Evolutionary conservation across 345 rosid species (phyloP), one percentile per base, ranked within the genome.

Genomic region (Carallia pectinifolia): DNA sequence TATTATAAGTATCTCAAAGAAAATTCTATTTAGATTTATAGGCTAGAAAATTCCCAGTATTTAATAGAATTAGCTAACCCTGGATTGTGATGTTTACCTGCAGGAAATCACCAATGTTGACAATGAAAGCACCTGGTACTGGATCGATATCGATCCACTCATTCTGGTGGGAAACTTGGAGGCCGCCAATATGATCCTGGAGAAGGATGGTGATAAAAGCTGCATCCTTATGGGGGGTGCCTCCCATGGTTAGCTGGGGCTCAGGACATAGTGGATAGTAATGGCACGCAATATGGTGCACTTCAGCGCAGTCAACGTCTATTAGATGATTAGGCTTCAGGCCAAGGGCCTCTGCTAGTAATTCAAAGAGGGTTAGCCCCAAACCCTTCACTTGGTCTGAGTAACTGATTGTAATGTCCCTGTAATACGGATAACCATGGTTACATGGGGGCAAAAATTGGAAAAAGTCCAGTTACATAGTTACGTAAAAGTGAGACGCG

Each of bases 231-330:
- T 74, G 77, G 7, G 61, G 48, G 55, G 58, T 30, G 16, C 58
- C 69, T 31, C 81, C 81, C 18, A 65, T n/a, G 23, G 81, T 68
- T 4, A 19, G 71, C 9, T 69, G 61, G 6, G 75, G 75, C 62
- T 78, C 65, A 5, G 82, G 82, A 37, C 82, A 75, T 17, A 62
- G 34, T 33, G 77, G 82, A 56, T 79, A 68, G 74, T 79, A 75
- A 19, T 79, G 79, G 58, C 74, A 72, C 59, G 17, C 37, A 4
- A 80, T 47, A 40, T 19, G 2, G 37, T 31, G 68, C 29, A 77
- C 79, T 65, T 69, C 68, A 33, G 53, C 39, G 55, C 83, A 80
- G 0, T 65, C 74, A 18, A 65, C 64, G 8, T 63, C 64, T 1
- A 9, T 47, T 2, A 80, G 76, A 63, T 65, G 68, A 44, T 38